Conservation (phyloP, 805 yeast genomes). For the Naumovozyma baii region DNA sequence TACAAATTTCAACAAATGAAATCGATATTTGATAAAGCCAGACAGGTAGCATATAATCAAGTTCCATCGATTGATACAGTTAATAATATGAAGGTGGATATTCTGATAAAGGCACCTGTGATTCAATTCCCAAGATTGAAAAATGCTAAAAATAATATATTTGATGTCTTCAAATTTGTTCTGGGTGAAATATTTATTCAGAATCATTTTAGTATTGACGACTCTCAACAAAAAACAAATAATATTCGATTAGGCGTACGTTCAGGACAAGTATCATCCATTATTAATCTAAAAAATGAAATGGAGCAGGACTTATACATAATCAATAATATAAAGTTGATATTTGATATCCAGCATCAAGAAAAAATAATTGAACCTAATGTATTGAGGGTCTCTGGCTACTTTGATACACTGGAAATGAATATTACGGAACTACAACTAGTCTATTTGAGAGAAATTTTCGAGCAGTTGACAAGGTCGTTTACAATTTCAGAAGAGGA, state of each 20-base stretch:
- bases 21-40: conserved; percentile 75
- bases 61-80: conserved; percentile 50
- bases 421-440: conserved; percentile 67
- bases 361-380: conserved; percentile 32
- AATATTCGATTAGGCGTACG: conserved; percentile 59
- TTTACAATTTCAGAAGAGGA: conserved; percentile 39
- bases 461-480: conserved; percentile 46
- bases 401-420: conserved; percentile 42
- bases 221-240: conserved; percentile 35
- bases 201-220: conserved; percentile 42
- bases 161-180: conserved; percentile 58
- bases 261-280: conserved; percentile 59
- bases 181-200: conserved; percentile 73
- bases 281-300: conserved; percentile 39
- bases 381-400: conserved; percentile 43
- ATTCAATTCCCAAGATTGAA: conserved; percentile 62
- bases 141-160: conserved; percentile 34
- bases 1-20: conserved; percentile 79
- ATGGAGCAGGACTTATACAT: conserved; percentile 50
- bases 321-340: conserved; percentile 53
- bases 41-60: conserved; percentile 80
- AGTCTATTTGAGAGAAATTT: conserved; percentile 44
- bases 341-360: conserved; percentile 45
- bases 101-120: conserved; percentile 72
- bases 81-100: conserved; percentile 56